phyloP scores from a whole-genome alignment of 2,329 filamentous ascomycete species.

The Claviceps fusiformis region DNA sequence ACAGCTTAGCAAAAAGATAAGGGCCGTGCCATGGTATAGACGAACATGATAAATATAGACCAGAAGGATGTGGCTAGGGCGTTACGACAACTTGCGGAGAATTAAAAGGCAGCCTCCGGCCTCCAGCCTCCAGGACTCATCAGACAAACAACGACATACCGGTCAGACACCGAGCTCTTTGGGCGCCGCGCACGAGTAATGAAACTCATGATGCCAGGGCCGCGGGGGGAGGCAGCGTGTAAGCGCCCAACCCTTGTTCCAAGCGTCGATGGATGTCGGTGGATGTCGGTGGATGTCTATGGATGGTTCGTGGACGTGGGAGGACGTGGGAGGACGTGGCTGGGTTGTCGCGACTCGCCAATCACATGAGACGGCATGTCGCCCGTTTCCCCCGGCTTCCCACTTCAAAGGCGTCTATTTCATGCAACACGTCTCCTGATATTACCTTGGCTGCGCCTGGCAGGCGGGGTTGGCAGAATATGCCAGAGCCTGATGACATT shows the following conservation, averaged over 20 bases:
- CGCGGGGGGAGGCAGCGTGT: slow-evolving; percentile 4
- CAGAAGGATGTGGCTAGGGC: not conserved
- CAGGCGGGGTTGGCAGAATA: slow-evolving; percentile 2
- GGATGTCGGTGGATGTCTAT: not conserved
- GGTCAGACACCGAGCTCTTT: not conserved
- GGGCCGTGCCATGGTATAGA: not conserved
- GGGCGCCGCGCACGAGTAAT: not conserved
- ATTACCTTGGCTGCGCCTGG: slow-evolving; percentile 2
- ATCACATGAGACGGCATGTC: slow-evolving; percentile 16
- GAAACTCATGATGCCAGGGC: not conserved
- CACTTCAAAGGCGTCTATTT: slow-evolving; percentile 16
- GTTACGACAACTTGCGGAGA: not conserved
- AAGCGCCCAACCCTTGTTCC: slow-evolving; percentile 14
- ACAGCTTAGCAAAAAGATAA: not conserved
- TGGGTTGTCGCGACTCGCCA: slow-evolving; percentile 9
- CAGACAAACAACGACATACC: not conserved
- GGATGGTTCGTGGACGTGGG: not conserved
- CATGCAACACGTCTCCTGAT: slow-evolving; percentile 7
- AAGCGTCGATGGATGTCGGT: not conserved
- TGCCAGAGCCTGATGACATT: not conserved
- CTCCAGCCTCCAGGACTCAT: not conserved
- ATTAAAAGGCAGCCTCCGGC: not conserved
- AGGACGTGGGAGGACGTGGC: not conserved
- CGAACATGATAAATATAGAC: not conserved
- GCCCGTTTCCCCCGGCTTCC: slow-evolving; percentile 13